Base-by-base conservation (phyloP, 257 asterid species). In the Solanum appendiculatum region DNA sequence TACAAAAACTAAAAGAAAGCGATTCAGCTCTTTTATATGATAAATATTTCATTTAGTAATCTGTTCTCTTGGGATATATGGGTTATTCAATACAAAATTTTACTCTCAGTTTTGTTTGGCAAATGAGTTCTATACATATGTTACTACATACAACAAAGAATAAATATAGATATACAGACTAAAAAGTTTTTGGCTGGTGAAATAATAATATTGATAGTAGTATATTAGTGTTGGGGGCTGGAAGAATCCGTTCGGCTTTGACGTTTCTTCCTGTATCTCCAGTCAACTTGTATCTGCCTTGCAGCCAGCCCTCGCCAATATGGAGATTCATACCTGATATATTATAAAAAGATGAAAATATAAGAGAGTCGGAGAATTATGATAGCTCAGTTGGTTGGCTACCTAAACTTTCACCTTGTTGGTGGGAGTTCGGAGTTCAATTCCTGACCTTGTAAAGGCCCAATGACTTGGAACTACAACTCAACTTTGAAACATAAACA, bases 231-330 rank as follows among this genome's bases (percentile, higher is more conserved):
- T 13, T 86, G 88, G 13, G 94, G 89, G 87, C 91, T 88, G 21
- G 90, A 87, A 46, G 91, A 87, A 72, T 92, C 92, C 4, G 89
- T 90, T 3, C 94, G 95, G 27, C 91, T 86, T 54, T 88, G 89
- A 70, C 98, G 93, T 86, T 93, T 95, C 92, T 94, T 92, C 89
- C 95, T 89, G 83, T 93, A 93, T 85, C 97, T 92, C 98, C 98
- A 97, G 7, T 98, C 98, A 21, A 93, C 97, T 87, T 96, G 98
- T 66, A 96, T 96, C 40, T 89, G 92, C 77, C 93, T 90, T 3
- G 96, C 97, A 66, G 98, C 98, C 7, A 90, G 92, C 51, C 92
- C 93, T 80, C 95, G 90, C 98, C 98, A 93, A 87, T 97, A 96
- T 21, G 97, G 98, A 4, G 99, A 96, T 87, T 90, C 94, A 18